A percentile compares a stretch with the other conserved stretches of the same genome.
Evolutionary conservation across 2,329 filamentous ascomycete genomes (phyloP).

Genomic region (Aurifilum marmelostoma): DNA sequence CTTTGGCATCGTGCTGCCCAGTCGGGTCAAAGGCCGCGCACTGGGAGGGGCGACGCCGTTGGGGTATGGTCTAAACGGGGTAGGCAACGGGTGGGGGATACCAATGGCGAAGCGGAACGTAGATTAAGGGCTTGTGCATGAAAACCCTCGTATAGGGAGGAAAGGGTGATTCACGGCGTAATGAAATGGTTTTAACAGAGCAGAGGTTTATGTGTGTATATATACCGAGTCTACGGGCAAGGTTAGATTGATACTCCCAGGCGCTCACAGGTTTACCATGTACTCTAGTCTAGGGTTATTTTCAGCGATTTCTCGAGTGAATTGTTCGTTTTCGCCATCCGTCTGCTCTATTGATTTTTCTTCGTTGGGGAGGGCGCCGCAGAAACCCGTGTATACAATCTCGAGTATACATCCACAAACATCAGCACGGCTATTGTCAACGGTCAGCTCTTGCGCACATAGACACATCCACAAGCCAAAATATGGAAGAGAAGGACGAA

Average conservation of each 20-base stretch:
- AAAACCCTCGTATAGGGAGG: constrained; percentile 26
- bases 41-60: constrained; percentile 62
- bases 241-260: constrained; percentile 22
- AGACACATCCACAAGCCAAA: neutral
- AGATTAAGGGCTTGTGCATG: constrained; percentile 8
- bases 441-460: neutral
- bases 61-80: constrained; percentile 54
- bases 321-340: neutral
- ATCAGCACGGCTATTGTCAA: constrained; percentile 49
- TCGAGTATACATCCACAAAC: constrained; percentile 57
- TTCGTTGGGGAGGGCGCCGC: constrained; percentile 37
- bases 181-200: constrained; percentile 22
- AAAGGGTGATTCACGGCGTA: constrained; percentile 34
- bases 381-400: constrained; percentile 51
- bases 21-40: constrained; percentile 51
- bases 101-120: constrained; percentile 49
- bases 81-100: constrained; percentile 62
- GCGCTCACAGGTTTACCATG: neutral
- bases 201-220: constrained; percentile 17
- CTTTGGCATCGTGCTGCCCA: constrained; percentile 61
- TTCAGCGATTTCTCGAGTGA: neutral
- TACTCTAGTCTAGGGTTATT: neutral
- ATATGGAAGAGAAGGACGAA: neutral
- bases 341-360: constrained; percentile 44
- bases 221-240: constrained; percentile 19